These are phyloP conservation scores for Jimgerdemannia lactiflua DNA, from an alignment of 192 early-diverging fungal species.

Conservation along the genomic window DNA sequence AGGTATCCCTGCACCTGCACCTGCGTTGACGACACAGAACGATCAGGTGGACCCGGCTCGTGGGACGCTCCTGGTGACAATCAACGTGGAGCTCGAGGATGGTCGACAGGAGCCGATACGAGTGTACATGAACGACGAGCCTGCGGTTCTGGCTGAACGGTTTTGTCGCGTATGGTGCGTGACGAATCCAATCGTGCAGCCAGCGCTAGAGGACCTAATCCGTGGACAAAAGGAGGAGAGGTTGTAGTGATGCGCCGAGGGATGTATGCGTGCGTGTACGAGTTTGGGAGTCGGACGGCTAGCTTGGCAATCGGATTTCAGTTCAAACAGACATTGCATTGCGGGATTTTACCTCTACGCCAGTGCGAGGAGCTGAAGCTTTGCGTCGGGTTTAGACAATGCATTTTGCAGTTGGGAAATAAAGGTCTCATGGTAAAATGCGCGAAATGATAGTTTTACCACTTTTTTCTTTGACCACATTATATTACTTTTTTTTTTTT, in stretches of 20 bases:
- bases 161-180: background rate
- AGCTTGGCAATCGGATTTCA: too few relatives aligned
- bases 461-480: too few relatives aligned
- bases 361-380: too few relatives aligned
- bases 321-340: too few relatives aligned
- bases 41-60: background rate
- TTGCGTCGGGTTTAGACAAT: too few relatives aligned
- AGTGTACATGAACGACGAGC: conserved; percentile 16
- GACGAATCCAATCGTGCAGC: background rate
- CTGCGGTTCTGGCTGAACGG: background rate
- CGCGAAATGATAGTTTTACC: too few relatives aligned
- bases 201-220: background rate
- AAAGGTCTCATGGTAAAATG: too few relatives aligned
- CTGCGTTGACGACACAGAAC: background rate
- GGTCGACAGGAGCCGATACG: conserved; percentile 5
- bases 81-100: conserved; percentile 18
- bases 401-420: too few relatives aligned
- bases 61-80: conserved; percentile 18
- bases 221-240: background rate
- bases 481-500: too few relatives aligned
- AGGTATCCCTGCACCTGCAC: background rate
- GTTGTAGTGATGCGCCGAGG: background rate
- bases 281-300: background rate
- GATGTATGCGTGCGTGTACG: background rate
- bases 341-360: too few relatives aligned